phyloP scores from a whole-genome alignment of 192 early-diverging fungal species.

The Rhizophagus prolifer region DNA sequence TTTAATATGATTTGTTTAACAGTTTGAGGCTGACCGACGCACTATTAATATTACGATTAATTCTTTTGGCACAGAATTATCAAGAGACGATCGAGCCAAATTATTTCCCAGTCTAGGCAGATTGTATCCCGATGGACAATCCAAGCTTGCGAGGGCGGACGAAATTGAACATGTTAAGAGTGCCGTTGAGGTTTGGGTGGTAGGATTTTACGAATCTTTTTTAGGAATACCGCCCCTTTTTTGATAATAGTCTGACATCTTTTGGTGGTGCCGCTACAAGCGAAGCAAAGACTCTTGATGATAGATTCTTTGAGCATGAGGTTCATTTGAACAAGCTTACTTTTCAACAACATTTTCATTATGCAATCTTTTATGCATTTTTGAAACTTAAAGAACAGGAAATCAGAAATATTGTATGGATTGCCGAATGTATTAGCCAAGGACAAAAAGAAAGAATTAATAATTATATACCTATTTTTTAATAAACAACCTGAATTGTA shows the following conservation, averaged over 20 bases:
- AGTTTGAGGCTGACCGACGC: conserved; percentile 98
- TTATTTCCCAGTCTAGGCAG: conserved; percentile 90
- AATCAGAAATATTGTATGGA: conserved; percentile 98
- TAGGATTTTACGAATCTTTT: conserved; percentile 38
- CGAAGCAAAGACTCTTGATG: conserved; percentile 80
- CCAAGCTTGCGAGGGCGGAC: conserved; percentile 80
- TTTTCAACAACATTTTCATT: conserved; percentile 98
- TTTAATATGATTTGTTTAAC: not conserved
- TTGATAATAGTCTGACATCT: conserved; percentile 52
- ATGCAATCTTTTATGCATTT: conserved; percentile 92
- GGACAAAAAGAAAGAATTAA: conserved; percentile 93
- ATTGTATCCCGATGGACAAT: conserved; percentile 90
- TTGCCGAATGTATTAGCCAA: conserved; percentile 98
- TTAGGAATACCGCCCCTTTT: conserved; percentile 87
- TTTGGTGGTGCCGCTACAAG: conserved; percentile 31
- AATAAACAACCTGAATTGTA: conserved; percentile 20
- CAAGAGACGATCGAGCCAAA: conserved; percentile 94
- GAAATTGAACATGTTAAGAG: conserved; percentile 93
- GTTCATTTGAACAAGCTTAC: conserved; percentile 90
- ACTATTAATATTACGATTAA: conserved; percentile 99
- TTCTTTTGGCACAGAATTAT: conserved; percentile 95
- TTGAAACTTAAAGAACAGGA: conserved; percentile 98
- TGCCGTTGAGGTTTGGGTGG: conserved; percentile 78
- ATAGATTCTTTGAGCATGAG: conserved; percentile 94
- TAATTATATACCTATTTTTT: conserved; percentile 93